Evolutionary conservation across 106 monocot genomes (phyloP).

Genomic region (Dendrobium huoshanense): DNA sequence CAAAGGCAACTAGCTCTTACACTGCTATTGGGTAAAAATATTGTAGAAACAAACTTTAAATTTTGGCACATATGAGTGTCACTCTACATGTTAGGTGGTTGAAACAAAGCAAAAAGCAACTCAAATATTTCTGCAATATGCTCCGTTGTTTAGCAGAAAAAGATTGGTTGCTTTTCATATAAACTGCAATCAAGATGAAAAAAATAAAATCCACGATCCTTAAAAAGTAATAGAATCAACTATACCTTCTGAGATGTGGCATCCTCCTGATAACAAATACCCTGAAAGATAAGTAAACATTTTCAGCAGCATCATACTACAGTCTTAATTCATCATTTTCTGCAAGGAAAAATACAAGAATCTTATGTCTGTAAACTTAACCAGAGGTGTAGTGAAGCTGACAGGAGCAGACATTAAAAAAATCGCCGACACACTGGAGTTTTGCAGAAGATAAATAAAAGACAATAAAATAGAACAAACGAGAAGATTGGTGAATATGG

Average conservation of each 20-base stretch:
- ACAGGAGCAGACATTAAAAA: not conserved
- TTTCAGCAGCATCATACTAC: not conserved
- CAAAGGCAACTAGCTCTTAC: not conserved
- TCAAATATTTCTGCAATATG: not conserved
- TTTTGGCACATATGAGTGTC: not conserved
- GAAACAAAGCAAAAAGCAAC: not conserved
- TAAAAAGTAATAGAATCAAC: not conserved
- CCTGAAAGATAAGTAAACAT: conserved; percentile 1
- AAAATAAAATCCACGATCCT: not conserved
- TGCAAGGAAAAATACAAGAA: not conserved
- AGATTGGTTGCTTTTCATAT: not conserved
- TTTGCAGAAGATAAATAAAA: not conserved
- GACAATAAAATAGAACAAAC: not conserved
- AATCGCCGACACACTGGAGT: not conserved
- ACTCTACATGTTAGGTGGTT: not conserved
- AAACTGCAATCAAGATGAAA: not conserved
- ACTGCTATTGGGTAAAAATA: not conserved
- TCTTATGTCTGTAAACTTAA: not conserved
- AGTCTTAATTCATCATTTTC: not conserved
- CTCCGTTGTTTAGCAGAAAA: not conserved
- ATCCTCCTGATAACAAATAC: not conserved
- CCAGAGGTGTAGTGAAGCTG: not conserved
- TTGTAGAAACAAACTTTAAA: not conserved
- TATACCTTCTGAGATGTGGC: not conserved
- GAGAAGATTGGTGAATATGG: not conserved